A percentile compares a stretch with the other conserved stretches of the same genome.
Conservation (phyloP, 2,329 filamentous ascomycete species). For the Macrophomina tecta region DNA sequence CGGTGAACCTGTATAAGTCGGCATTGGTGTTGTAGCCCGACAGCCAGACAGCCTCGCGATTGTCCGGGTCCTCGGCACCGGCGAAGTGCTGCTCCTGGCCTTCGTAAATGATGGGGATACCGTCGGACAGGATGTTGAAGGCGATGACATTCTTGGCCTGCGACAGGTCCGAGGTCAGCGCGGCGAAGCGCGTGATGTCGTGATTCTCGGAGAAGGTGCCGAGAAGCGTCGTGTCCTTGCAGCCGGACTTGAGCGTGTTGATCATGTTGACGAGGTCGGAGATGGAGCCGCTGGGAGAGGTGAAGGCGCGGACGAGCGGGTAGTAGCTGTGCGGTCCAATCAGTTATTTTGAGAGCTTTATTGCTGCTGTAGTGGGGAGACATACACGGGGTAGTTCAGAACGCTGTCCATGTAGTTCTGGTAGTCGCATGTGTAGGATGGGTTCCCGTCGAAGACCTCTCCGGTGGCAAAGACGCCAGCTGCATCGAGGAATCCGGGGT, state of each 20-base stretch:
- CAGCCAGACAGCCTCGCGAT: constrained; percentile 49
- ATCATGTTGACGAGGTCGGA: constrained; percentile 43
- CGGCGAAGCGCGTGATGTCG: constrained; percentile 49
- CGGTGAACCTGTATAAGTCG: constrained; percentile 47
- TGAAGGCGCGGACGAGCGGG: constrained; percentile 45
- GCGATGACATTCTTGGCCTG: constrained; percentile 48
- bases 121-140: constrained; percentile 48
- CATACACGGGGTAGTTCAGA: constrained; percentile 43
- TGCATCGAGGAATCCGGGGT: constrained; percentile 39
- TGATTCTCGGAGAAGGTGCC: constrained; percentile 51
- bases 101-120: constrained; percentile 51
- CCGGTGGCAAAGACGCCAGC: constrained; percentile 46
- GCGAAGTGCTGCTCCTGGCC: constrained; percentile 52
- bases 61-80: constrained; percentile 44
- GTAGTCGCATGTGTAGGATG: constrained; percentile 43
- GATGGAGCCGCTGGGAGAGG: constrained; percentile 44
- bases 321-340: constrained; percentile 38
- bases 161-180: constrained; percentile 43
- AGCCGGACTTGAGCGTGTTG: constrained; percentile 40
- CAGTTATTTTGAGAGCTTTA: neutral
- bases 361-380: neutral
- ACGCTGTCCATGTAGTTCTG: constrained; percentile 44
- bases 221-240: constrained; percentile 46
- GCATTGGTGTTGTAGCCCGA: constrained; percentile 48
- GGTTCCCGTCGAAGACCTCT: constrained; percentile 44